Percentiles rank a stretch among this genome's conserved stretches.
phyloP scores from a whole-genome alignment of 2,329 filamentous ascomycete species.

The Lojkania enalia region DNA sequence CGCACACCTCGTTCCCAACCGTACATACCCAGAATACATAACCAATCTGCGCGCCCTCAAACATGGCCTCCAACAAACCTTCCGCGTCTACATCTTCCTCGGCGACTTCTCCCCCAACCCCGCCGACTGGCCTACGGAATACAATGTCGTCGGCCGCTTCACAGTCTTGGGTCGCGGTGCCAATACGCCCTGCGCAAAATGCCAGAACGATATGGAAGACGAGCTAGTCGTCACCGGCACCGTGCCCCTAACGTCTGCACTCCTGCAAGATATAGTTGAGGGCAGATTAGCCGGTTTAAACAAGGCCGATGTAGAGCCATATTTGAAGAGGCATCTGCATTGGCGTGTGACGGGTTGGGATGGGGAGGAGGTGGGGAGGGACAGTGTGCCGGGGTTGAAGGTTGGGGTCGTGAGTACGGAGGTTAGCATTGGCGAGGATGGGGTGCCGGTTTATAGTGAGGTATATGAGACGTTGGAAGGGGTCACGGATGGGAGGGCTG shows the following conservation, averaged over 20 bases:
- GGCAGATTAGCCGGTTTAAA: conserved; percentile 34
- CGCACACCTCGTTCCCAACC: conserved; percentile 11
- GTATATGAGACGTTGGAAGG: conserved; percentile 8
- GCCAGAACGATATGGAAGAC: conserved; percentile 29
- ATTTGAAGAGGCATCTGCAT: conserved; percentile 14
- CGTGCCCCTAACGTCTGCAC: conserved; percentile 39
- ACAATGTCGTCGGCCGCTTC: conserved; percentile 42
- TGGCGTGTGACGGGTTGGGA: conserved; percentile 15
- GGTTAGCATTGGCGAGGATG: conserved; percentile 16
- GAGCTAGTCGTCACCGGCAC: conserved; percentile 38
- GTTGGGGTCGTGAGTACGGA: conserved; percentile 14
- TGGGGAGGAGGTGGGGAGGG: conserved; percentile 12
- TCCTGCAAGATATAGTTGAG: conserved; percentile 37
- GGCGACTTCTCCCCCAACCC: conserved; percentile 35
- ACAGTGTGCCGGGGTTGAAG: conserved; percentile 15
- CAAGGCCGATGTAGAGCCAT: conserved; percentile 27
- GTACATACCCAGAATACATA: conserved; percentile 40
- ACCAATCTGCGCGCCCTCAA: conserved; percentile 42
- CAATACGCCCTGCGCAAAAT: conserved; percentile 36
- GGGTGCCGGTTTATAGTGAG: conserved; percentile 11
- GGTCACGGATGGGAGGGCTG: conserved; percentile 19
- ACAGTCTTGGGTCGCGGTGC: conserved; percentile 33
- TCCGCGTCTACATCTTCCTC: conserved; percentile 44
- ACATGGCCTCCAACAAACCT: conserved; percentile 39
- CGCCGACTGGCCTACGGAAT: conserved; percentile 30